These are phyloP conservation scores for Fraxinus velutina DNA, from an alignment of 305 asterid species.

Conservation along the genomic window DNA sequence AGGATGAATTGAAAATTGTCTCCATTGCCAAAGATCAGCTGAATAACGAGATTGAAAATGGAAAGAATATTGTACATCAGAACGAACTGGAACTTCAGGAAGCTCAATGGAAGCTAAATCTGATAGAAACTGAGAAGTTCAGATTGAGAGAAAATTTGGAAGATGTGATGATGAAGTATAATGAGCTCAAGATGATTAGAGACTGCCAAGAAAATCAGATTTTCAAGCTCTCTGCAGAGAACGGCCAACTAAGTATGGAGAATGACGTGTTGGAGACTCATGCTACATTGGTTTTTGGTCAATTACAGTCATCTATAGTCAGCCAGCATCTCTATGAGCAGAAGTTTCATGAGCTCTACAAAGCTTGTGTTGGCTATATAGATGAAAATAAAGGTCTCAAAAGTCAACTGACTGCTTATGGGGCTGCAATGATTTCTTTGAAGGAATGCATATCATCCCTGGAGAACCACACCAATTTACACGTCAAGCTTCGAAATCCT, in stretches of 20 bases:
- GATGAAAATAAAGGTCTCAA: conserved; percentile 53
- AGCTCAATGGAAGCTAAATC: conserved; percentile 44
- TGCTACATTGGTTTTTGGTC: conserved; percentile 47
- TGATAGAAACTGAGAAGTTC: conserved; percentile 40
- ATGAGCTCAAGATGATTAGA: conserved; percentile 31
- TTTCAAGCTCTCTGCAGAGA: conserved; percentile 39
- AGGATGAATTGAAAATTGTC: conserved; percentile 44
- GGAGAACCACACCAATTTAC: conserved; percentile 52
- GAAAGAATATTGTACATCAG: conserved; percentile 33
- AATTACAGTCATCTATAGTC: conserved; percentile 55
- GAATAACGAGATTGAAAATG: conserved; percentile 36
- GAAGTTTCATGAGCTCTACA: conserved; percentile 64
- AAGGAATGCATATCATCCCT: conserved; percentile 64
- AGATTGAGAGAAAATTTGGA: conserved; percentile 40
- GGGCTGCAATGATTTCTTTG: conserved; percentile 59
- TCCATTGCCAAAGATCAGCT: conserved; percentile 40
- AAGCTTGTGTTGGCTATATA: conserved; percentile 40
- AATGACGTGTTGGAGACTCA: conserved; percentile 48
- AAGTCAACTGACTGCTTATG: conserved; percentile 54
- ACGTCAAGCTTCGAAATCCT: conserved; percentile 49
- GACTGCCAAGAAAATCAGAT: conserved; percentile 42
- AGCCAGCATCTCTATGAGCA: conserved; percentile 61
- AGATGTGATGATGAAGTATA: conserved; percentile 36
- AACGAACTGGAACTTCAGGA: conserved; percentile 42
- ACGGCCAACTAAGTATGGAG: conserved; percentile 39